Conservation (phyloP, 1,284 basidiomycete species). For the Tilletiopsis washingtonensis region DNA sequence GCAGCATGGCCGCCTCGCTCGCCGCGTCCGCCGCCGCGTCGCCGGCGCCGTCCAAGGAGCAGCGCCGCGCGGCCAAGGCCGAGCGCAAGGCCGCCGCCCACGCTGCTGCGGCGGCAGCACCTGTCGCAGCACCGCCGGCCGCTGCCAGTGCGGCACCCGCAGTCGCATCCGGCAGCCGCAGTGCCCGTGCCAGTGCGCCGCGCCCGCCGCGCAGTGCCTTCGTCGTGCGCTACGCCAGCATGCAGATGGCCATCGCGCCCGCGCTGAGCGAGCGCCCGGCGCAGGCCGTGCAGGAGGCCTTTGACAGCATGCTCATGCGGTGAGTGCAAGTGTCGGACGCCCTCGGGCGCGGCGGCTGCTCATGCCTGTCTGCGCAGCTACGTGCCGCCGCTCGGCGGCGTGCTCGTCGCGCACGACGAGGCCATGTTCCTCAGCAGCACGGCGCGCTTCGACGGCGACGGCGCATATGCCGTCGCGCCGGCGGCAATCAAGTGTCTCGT, state of each 20-base stretch:
- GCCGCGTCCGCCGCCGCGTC: too few relatives aligned
- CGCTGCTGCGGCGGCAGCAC: too few relatives aligned
- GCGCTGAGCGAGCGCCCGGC: slow-evolving; percentile 23
- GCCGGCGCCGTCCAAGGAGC: too few relatives aligned
- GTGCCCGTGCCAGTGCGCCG: too few relatives aligned
- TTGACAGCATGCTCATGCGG: slow-evolving; percentile 46
- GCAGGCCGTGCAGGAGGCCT: slow-evolving; percentile 32
- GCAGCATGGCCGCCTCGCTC: too few relatives aligned
- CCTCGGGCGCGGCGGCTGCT: background rate
- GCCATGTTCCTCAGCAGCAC: slow-evolving; percentile 62
- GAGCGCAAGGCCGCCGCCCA: too few relatives aligned
- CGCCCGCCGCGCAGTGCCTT: too few relatives aligned
- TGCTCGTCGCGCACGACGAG: slow-evolving; percentile 78
- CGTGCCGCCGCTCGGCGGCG: slow-evolving; percentile 74
- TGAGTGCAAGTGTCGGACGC: too few relatives aligned
- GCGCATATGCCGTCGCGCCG: slow-evolving; percentile 71
- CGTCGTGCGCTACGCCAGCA: slow-evolving; percentile 23
- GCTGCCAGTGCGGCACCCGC: too few relatives aligned
- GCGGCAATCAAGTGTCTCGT: slow-evolving; percentile 75
- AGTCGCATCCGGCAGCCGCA: too few relatives aligned
- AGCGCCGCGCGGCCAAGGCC: too few relatives aligned
- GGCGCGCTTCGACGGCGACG: slow-evolving; percentile 70
- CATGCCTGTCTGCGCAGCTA: slow-evolving; percentile 56
- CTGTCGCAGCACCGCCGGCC: too few relatives aligned
- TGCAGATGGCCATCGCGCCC: slow-evolving; percentile 40